phyloP scores from a whole-genome alignment of 345 rosid species.

The Arabis alpina region DNA sequence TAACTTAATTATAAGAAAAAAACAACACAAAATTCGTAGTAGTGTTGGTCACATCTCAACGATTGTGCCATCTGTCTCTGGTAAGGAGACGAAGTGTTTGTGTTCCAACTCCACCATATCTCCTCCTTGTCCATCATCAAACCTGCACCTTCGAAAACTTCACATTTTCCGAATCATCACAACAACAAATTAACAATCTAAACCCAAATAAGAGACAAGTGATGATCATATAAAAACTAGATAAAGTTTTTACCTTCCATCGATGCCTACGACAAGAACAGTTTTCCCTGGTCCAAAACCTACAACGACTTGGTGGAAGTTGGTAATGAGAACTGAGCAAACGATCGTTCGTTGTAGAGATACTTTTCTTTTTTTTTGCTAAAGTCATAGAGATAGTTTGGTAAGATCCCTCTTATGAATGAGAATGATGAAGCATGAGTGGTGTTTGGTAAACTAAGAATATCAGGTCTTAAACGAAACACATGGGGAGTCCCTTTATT shows the following conservation, averaged over 20 bases:
- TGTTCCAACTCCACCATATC: conserved; percentile 84
- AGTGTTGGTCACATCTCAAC: conserved; percentile 14
- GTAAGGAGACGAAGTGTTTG: conserved; percentile 53
- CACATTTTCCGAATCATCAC: conserved; percentile 27
- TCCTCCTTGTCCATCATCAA: conserved; percentile 76
- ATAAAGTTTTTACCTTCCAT: conserved; percentile 64
- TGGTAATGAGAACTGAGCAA: conserved; percentile 80
- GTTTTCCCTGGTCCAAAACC: conserved; percentile 82
- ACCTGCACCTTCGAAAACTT: conserved; percentile 83
- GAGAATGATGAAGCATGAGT: conserved; percentile 69
- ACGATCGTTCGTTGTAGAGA: conserved; percentile 79
- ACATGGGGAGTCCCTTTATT: conserved; percentile 85
- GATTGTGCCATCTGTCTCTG: background rate
- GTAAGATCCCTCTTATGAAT: conserved; percentile 76
- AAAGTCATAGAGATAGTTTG: conserved; percentile 36
- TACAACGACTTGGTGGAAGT: conserved; percentile 64
- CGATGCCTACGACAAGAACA: conserved; percentile 65
- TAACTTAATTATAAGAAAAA: no score
- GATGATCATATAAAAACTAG: background rate
- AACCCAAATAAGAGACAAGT: background rate
- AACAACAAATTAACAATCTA: background rate
- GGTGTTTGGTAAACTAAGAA: conserved; percentile 59
- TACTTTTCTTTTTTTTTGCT: conserved; percentile 30
- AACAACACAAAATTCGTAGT: no score
- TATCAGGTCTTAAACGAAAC: conserved; percentile 71